Evolutionary conservation across 768 basidiomycete species (phyloP).

Genomic region (Suillus subaureus): DNA sequence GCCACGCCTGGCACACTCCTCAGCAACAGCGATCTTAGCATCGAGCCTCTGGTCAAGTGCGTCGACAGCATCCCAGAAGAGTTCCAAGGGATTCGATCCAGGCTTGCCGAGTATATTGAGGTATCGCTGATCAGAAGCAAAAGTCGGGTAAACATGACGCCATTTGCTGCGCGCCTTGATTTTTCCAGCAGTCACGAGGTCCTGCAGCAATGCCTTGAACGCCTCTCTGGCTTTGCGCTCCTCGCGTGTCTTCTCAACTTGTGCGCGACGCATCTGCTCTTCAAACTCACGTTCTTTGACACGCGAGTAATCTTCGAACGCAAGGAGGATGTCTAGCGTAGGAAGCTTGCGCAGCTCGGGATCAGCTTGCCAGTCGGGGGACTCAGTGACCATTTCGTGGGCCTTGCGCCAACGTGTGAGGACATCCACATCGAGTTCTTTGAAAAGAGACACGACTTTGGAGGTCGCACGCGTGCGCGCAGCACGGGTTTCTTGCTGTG

Average conservation of each 20-base stretch:
- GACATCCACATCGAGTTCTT: slow-evolving; percentile 86
- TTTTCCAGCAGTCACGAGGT: slow-evolving; percentile 63
- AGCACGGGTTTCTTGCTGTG: slow-evolving; percentile 77
- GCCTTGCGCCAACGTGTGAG: slow-evolving; percentile 92
- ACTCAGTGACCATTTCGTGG: slow-evolving; percentile 72
- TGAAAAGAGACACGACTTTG: slow-evolving; percentile 84
- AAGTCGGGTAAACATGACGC: slow-evolving; percentile 82
- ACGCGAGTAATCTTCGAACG: slow-evolving; percentile 93
- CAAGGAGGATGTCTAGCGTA: slow-evolving; percentile 86
- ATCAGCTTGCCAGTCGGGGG: slow-evolving; percentile 79
- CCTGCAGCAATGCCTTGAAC: slow-evolving; percentile 83
- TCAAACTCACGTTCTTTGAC: slow-evolving; percentile 91
- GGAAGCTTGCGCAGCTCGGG: slow-evolving; percentile 80
- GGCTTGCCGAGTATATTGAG: slow-evolving; percentile 86
- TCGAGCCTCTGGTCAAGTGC: slow-evolving; percentile 84
- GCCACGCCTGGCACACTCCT: slow-evolving; percentile 55
- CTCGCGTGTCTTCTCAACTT: slow-evolving; percentile 81
- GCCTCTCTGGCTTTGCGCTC: slow-evolving; percentile 91
- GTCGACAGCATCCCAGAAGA: slow-evolving; percentile 96
- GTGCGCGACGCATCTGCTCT: slow-evolving; percentile 75
- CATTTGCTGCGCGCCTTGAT: slow-evolving; percentile 87
- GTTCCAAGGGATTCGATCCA: slow-evolving; percentile 92
- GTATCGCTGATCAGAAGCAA: slow-evolving; percentile 83
- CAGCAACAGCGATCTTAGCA: slow-evolving; percentile 69
- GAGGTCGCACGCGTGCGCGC: slow-evolving; percentile 77